Base-by-base conservation (phyloP, 148 eudicot genomes). In the Camellia lanceoleosa region DNA sequence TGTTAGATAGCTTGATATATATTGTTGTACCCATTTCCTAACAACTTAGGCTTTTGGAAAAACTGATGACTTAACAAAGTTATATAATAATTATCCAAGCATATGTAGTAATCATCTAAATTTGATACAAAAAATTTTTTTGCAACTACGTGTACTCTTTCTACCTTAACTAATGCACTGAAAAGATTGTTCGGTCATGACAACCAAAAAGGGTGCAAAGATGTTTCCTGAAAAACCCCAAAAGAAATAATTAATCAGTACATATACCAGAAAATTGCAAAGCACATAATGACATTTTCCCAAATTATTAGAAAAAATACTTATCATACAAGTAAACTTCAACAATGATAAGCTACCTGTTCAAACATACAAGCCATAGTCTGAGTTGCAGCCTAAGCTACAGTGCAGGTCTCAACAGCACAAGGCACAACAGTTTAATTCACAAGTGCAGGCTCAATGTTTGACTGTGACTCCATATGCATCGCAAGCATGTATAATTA, bases 111-210 rank as follows among this genome's bases (percentile, higher is more conserved):
- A 18, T 69, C 70, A 58, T 44, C 1, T 60, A 5, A 55, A 5
- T 68, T 3, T 30, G 46, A 68, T 23, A 70, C 14, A 30, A 30
- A 0, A 30, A 30, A 30, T 30, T n/a, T n/a, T n/a, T n/a, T 30
- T 30, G 30, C 30, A 30, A 30, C 30, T 30, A 74, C 23, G 14
- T 30, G 58, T 60, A 61, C 58, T 3, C 69, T 74, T 76, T 74
- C 63, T 84, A 95, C 98, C 99, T 93, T 84, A 98, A 96, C 93
- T 97, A 93, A 87, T 96, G 97, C 71, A 90, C 89, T 54, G 98
- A 89, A 84, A 92, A 96, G 75, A 96, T 83, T 51, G 99, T 96
- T 63, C 98, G 89, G 84, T 93, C 92, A 68, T 96, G 98, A 91
- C 92, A 93, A 85, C 99, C 99, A 44, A 94, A 88, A 55, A 96